Base-by-base conservation (phyloP, 805 yeast genomes). In the Lipomyces yamanashiensis region DNA sequence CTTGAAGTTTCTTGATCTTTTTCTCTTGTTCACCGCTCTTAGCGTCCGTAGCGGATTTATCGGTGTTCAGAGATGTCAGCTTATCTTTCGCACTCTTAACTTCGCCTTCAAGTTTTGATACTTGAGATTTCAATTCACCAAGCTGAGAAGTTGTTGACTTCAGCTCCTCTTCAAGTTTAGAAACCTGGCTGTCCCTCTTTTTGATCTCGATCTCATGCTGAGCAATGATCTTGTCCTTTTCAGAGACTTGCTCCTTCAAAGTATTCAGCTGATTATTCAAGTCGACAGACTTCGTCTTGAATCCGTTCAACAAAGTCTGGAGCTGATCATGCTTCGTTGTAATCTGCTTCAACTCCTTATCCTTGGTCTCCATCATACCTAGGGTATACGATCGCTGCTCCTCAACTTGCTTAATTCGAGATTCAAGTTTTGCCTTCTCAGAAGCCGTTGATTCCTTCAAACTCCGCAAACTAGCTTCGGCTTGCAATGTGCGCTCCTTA, bases 201-300 rank as follows among this genome's bases (percentile, higher is more conserved):
- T 77, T 78, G 34, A 72, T 64, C 23, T 68, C 73, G 1, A 65
- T 71, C 6, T 72, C 69, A 2, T 79, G 64, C 12, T 75, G 74
- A 1, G 67, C 66, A 17, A 71, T 72, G 33, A 77, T 55, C 10
- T 58, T 58, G 9, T 69, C 59, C 6, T 76, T 61, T n/a, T 68
- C 65, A 0, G 76, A 64, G 17, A 50, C 28, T 36, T 37, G 34
- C 47, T 36, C 21, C 5, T 67, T 67, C 19, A 78, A 72, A 4
- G 73, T 74, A 4, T 67, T 64, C 56, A 80, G 78, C 2, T 77
- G 73, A 2, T 73, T 67, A 54, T 79, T 75, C 43, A 79, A 67
- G 1, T 56, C 62, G 1, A 70, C 63, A 1, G 76, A 64, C 12
- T 68, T 70, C 36, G 67, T 41, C 44, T 69, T 71, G 1, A 73